A percentile compares a stretch with the other conserved stretches of the same genome.
Conservation (phyloP, 306 rosid genomes). For the Mimosa pudica region DNA sequence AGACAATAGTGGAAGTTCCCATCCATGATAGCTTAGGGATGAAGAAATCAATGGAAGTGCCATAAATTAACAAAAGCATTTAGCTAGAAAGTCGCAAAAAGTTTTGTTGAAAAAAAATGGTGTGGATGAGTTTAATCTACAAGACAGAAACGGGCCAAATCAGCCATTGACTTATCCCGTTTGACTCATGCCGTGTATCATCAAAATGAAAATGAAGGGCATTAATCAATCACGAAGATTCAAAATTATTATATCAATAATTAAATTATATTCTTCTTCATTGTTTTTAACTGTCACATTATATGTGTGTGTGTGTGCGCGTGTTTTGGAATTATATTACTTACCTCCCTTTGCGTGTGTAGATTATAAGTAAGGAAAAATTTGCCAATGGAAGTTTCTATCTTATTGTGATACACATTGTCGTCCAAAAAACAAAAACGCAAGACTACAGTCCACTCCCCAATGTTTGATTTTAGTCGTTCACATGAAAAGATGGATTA, state of each 20-base stretch:
- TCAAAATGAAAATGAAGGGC: neutral
- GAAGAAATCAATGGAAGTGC: neutral
- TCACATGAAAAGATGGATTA: neutral
- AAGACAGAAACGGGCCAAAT: slow-evolving; percentile 3
- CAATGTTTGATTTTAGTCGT: neutral
- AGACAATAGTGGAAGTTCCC: neutral
- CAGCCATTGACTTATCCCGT: neutral
- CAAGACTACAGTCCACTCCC: neutral
- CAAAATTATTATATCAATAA: neutral
- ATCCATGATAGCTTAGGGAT: neutral
- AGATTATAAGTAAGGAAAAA: neutral
- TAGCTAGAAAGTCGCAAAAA: slow-evolving; percentile 1
- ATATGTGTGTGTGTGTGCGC: neutral
- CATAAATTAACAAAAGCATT: neutral
- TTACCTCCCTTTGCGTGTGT: neutral
- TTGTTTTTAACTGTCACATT: neutral
- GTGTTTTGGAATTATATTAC: neutral
- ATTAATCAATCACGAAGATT: neutral
- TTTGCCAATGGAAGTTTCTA: neutral
- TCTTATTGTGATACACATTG: neutral
- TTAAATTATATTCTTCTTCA: neutral
- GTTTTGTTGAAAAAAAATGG: neutral
- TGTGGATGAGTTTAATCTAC: neutral
- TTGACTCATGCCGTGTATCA: slow-evolving; percentile 2
- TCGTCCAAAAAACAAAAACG: neutral